phyloP scores from a whole-genome alignment of 805 yeast genomes.

The Ascoidea rubescens region DNA sequence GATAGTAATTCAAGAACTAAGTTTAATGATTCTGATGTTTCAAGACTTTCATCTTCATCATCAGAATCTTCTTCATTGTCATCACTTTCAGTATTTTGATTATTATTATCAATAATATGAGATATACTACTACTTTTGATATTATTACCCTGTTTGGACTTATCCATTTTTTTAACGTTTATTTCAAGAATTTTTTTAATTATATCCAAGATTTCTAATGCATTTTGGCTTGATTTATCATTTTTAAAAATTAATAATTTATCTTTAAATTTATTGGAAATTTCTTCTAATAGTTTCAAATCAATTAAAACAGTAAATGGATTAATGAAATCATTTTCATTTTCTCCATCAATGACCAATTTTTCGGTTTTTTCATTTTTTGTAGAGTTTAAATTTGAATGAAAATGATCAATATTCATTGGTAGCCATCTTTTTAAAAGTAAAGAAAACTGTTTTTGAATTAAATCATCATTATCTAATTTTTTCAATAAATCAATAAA shows the following conservation, averaged over 20 bases:
- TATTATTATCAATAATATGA: neutral
- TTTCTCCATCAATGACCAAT: conserved; percentile 3
- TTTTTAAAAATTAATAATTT: conserved; percentile 15
- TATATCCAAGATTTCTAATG: conserved; percentile 34
- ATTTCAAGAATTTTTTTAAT: conserved; percentile 26
- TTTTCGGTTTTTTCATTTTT: conserved; percentile 6
- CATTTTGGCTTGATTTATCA: conserved; percentile 21
- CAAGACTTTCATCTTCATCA: conserved; percentile 19
- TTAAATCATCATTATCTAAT: conserved; percentile 29
- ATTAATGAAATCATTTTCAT: conserved; percentile 5
- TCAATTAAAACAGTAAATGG: conserved; percentile 36
- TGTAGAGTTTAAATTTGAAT: neutral
- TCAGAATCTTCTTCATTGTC: conserved; percentile 20
- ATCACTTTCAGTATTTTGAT: conserved; percentile 3
- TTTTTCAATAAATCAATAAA: conserved; percentile 31
- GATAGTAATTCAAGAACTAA: conserved; percentile 24
- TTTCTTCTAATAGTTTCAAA: conserved; percentile 47
- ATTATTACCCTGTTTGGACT: neutral
- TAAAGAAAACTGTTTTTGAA: conserved; percentile 32
- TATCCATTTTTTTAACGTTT: neutral
- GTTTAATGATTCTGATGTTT: conserved; percentile 18
- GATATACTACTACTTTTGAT: neutral
- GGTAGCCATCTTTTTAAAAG: conserved; percentile 51
- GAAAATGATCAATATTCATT: conserved; percentile 8
- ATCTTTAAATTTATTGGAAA: conserved; percentile 47